Percentiles rank a stretch among this genome's conserved stretches.
Evolutionary conservation across 2,329 filamentous ascomycete genomes (phyloP).

Genomic region (Hyphodiscus sp.): DNA sequence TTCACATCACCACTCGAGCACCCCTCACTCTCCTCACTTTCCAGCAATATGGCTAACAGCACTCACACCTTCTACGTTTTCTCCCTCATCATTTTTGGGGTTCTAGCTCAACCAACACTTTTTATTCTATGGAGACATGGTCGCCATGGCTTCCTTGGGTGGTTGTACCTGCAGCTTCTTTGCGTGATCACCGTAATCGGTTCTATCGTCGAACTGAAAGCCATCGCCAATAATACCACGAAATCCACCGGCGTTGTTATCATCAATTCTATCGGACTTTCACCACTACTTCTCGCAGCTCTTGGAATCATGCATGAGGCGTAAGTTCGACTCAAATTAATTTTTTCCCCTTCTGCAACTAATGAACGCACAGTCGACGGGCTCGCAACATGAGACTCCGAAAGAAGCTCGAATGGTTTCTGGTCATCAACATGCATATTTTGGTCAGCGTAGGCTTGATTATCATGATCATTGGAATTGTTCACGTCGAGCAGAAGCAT

Average conservation of each 20-base stretch:
- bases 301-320: conserved; percentile 18
- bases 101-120: conserved; percentile 27
- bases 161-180: conserved; percentile 34
- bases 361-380: background rate
- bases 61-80: conserved; percentile 1
- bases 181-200: conserved; percentile 33
- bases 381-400: conserved; percentile 2
- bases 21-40: background rate
- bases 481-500: background rate
- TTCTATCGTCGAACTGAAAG: conserved; percentile 26
- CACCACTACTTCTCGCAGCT: conserved; percentile 16
- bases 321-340: background rate
- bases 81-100: conserved; percentile 29
- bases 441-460: background rate
- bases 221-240: conserved; percentile 15
- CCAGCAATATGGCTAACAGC: background rate
- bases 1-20: background rate
- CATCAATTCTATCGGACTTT: conserved; percentile 13
- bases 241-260: conserved; percentile 5
- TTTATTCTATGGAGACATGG: conserved; percentile 33
- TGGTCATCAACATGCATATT: conserved; percentile 1
- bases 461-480: conserved; percentile 1
- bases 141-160: conserved; percentile 32
- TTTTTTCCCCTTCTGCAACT: background rate
- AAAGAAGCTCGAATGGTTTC: conserved; percentile 2